Evolutionary conservation across 1,284 basidiomycete genomes (phyloP).

Genomic region (Vanrija humicola): DNA sequence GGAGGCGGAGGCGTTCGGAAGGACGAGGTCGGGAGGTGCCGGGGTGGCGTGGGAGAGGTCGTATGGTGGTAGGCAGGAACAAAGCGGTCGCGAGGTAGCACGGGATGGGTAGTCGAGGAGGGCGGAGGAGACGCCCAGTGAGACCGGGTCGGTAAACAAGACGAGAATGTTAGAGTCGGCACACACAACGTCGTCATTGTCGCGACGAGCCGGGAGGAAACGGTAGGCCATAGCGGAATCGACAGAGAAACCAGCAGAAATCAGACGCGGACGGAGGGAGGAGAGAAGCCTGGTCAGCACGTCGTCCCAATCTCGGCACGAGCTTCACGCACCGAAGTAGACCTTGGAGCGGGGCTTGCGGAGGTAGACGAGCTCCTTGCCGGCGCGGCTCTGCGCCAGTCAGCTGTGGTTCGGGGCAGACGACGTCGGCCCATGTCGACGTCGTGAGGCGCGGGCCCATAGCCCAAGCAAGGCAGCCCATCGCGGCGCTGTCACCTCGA

Average conservation of each 20-base stretch:
- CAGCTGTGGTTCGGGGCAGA: neutral
- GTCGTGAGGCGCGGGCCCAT: neutral
- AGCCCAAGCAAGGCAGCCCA: neutral
- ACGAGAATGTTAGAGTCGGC: neutral
- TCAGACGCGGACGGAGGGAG: too few relatives aligned
- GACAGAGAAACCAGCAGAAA: too few relatives aligned
- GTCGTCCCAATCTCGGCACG: neutral
- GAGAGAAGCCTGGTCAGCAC: constrained; percentile 6
- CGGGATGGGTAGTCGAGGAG: too few relatives aligned
- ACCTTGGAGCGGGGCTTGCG: constrained; percentile 39
- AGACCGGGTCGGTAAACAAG: neutral
- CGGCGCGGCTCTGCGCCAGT: constrained; percentile 23
- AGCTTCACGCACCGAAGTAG: constrained; percentile 41
- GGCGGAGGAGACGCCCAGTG: neutral
- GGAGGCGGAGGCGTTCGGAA: neutral
- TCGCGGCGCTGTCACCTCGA: too few relatives aligned
- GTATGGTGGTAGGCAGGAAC: neutral
- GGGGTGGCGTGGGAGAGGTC: neutral
- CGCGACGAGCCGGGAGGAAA: neutral
- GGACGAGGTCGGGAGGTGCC: neutral
- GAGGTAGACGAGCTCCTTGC: constrained; percentile 43
- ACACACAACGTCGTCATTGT: neutral
- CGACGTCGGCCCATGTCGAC: too few relatives aligned
- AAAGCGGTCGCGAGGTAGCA: neutral
- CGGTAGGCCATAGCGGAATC: too few relatives aligned